These are phyloP conservation scores for Pythium brachiatum DNA, from an alignment of 352 stramenopile species.

Conservation along the genomic window DNA sequence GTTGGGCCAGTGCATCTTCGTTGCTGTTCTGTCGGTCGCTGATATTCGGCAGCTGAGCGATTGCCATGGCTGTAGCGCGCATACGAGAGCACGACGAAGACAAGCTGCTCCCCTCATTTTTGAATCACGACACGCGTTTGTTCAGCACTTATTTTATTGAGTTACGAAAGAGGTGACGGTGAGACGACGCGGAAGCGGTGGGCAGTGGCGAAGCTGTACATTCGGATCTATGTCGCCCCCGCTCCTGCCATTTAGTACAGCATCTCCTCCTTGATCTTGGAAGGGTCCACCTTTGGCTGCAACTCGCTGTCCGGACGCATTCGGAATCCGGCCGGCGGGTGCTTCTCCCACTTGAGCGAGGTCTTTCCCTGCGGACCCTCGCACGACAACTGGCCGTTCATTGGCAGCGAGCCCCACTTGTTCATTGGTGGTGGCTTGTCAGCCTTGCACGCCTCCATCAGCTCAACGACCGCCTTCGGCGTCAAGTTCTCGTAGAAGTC, in stretches of 20 bases:
- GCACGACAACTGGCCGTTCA: slow-evolving; percentile 99
- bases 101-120: no score
- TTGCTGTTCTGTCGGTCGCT: slow-evolving; percentile 58
- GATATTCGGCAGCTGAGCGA: slow-evolving; percentile 33
- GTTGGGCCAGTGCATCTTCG: slow-evolving; percentile 53
- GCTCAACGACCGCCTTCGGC: slow-evolving; percentile 94
- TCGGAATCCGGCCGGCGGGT: slow-evolving; percentile 81
- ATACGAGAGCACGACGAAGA: no score
- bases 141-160: slow-evolving; percentile 24
- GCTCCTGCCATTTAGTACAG: slow-evolving; percentile 60
- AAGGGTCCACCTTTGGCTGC: slow-evolving; percentile 93
- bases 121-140: slow-evolving; percentile 6
- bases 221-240: slow-evolving; percentile 4
- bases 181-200: slow-evolving; percentile 4
- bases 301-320: slow-evolving; percentile 91
- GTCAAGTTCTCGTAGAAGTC: slow-evolving; percentile 99
- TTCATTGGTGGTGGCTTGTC: slow-evolving; percentile 93
- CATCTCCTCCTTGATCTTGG: slow-evolving; percentile 90
- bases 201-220: neutral
- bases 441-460: slow-evolving; percentile 97
- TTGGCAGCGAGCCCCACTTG: slow-evolving; percentile 98
- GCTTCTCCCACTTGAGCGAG: slow-evolving; percentile 85
- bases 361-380: slow-evolving; percentile 97
- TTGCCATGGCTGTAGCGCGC: no score
- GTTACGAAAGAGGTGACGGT: slow-evolving; percentile 7